phyloP scores from a whole-genome alignment of 2,329 filamentous ascomycete species.

The Lasiodiplodia sp. region DNA sequence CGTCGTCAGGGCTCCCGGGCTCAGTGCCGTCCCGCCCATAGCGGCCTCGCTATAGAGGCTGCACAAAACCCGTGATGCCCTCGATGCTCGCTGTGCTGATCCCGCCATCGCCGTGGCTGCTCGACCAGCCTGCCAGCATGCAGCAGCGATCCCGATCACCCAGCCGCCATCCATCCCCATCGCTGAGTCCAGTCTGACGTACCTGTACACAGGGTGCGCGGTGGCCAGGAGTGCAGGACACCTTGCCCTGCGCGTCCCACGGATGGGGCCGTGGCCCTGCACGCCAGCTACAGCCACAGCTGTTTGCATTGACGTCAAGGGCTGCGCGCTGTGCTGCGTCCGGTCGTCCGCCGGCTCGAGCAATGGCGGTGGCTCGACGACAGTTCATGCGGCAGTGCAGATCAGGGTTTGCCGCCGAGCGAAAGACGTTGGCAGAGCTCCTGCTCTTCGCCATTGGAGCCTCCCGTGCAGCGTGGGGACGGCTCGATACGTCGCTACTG shows the following conservation, averaged over 20 bases:
- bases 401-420: conserved; percentile 29
- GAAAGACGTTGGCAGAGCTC: neutral
- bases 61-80: conserved; percentile 14
- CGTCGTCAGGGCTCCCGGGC: conserved; percentile 18
- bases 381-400: conserved; percentile 28
- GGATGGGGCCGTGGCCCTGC: conserved; percentile 12
- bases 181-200: conserved; percentile 11
- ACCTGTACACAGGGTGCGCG: neutral
- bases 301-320: conserved; percentile 19
- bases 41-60: conserved; percentile 13
- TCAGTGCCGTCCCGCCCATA: conserved; percentile 6
- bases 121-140: conserved; percentile 4
- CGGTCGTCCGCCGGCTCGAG: conserved; percentile 19
- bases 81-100: conserved; percentile 14
- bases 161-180: neutral
- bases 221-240: conserved; percentile 2
- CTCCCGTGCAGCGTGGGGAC: conserved; percentile 14
- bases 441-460: neutral
- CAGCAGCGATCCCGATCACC: conserved; percentile 23
- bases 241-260: neutral
- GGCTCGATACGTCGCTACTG: conserved; percentile 11
- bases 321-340: conserved; percentile 19
- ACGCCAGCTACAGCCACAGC: conserved; percentile 21
- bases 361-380: conserved; percentile 14
- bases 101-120: conserved; percentile 6